Conservation (phyloP, 2,329 filamentous ascomycete species). For the Colletotrichum sp. region DNA sequence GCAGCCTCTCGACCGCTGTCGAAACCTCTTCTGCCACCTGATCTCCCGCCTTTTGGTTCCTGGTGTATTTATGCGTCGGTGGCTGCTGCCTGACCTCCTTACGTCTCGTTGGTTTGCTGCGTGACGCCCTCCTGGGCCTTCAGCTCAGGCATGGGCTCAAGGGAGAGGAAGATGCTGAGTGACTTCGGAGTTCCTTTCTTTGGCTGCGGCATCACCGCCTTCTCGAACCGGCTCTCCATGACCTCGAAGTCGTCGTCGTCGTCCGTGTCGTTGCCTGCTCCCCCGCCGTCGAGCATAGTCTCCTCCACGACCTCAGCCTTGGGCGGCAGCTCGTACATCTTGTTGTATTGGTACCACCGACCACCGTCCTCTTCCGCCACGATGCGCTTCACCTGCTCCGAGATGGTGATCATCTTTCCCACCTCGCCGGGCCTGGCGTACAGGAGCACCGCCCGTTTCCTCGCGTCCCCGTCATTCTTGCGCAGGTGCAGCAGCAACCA, state of each 20-base stretch:
- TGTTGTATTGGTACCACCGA: slow-evolving; percentile 62
- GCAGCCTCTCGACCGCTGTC: not conserved
- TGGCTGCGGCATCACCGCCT: slow-evolving; percentile 52
- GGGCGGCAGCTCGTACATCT: slow-evolving; percentile 53
- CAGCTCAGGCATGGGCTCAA: slow-evolving; percentile 58
- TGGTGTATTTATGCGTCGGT: not conserved
- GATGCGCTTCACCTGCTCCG: slow-evolving; percentile 66
- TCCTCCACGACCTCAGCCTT: slow-evolving; percentile 43
- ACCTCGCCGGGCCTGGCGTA: slow-evolving; percentile 56
- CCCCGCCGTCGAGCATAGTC: slow-evolving; percentile 39
- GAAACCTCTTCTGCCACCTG: not conserved
- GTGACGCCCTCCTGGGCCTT: slow-evolving; percentile 51
- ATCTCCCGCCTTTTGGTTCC: not conserved
- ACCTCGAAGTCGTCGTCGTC: slow-evolving; percentile 58
- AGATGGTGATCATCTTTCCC: slow-evolving; percentile 71
- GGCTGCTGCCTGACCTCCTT: slow-evolving; percentile 22
- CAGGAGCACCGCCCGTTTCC: slow-evolving; percentile 47
- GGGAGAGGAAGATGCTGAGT: slow-evolving; percentile 66
- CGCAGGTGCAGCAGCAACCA: slow-evolving; percentile 49
- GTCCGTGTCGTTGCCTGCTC: slow-evolving; percentile 27
- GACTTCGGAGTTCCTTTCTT: slow-evolving; percentile 53
- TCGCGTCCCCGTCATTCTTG: slow-evolving; percentile 25
- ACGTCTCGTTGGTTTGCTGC: slow-evolving; percentile 47
- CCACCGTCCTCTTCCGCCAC: slow-evolving; percentile 44
- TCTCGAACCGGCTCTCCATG: slow-evolving; percentile 61